Evolutionary conservation across 2,329 filamentous ascomycete species (phyloP).

Genomic region (Helotiales sp.): DNA sequence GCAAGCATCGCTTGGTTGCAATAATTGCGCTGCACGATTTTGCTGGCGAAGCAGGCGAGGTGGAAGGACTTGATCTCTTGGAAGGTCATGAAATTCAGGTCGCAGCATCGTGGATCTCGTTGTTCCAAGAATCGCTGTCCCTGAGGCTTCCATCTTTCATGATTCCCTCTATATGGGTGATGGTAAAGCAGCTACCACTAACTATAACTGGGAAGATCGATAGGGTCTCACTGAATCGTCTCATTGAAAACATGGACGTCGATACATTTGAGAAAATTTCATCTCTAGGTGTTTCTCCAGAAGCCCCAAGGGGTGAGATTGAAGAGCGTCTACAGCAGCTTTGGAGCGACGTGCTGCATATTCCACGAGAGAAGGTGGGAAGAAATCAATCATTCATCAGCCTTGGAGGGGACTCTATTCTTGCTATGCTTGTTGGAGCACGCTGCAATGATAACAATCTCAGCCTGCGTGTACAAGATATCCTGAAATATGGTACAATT

Average conservation of each 20-base stretch:
- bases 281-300: neutral
- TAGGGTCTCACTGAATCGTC: neutral
- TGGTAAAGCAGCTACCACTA: conserved; percentile 10
- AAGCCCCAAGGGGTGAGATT: neutral
- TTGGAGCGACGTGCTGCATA: conserved; percentile 1
- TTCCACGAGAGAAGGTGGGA: conserved; percentile 18
- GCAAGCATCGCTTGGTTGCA: conserved; percentile 16
- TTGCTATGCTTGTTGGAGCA: conserved; percentile 32
- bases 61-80: neutral
- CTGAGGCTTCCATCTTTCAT: conserved; percentile 3
- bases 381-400: conserved; percentile 26
- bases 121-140: neutral
- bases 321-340: conserved; percentile 1
- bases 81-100: neutral
- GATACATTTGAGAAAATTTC: conserved; percentile 9
- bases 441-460: conserved; percentile 22
- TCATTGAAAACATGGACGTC: conserved; percentile 5
- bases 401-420: conserved; percentile 35
- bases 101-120: neutral
- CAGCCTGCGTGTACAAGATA: conserved; percentile 27
- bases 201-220: conserved; percentile 10
- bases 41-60: neutral
- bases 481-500: conserved; percentile 31
- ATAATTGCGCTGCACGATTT: conserved; percentile 9
- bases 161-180: conserved; percentile 5